A percentile compares a stretch with the other conserved stretches of the same genome.
Evolutionary conservation across 495 filamentous ascomycete genomes (phyloP).

Genomic region (Immersiella caudata): DNA sequence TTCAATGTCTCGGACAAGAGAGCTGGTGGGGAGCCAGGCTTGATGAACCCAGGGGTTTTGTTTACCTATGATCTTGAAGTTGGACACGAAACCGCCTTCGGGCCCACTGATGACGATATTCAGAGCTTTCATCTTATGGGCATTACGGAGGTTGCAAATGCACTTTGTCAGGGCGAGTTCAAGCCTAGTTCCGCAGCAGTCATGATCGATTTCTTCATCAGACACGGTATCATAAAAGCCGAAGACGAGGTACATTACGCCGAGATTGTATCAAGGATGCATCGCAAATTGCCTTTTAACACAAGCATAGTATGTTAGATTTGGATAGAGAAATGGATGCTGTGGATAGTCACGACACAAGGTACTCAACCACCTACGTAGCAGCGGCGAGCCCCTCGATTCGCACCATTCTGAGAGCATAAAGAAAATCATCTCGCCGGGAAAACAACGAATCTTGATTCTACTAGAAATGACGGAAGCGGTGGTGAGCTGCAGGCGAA

Average conservation of each 20-base stretch:
- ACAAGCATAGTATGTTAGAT: no score
- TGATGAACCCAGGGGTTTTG: slow-evolving; percentile 49
- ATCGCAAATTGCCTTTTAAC: not conserved
- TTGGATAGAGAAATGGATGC: no score
- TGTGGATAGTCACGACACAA: no score
- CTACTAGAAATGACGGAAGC: no score
- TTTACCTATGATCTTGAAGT: slow-evolving; percentile 57
- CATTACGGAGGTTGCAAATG: slow-evolving; percentile 49
- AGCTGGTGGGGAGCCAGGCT: slow-evolving; percentile 56
- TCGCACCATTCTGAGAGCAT: no score
- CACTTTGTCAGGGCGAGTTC: slow-evolving; percentile 52
- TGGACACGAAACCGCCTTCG: slow-evolving; percentile 38
- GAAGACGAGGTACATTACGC: slow-evolving; percentile 55
- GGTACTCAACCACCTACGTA: no score
- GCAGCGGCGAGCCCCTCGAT: no score
- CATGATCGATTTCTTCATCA: slow-evolving; percentile 57
- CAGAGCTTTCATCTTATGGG: slow-evolving; percentile 52
- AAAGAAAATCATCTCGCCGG: no score
- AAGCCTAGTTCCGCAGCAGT: slow-evolving; percentile 56
- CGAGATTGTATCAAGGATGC: slow-evolving; percentile 40
- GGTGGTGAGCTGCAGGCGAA: no score
- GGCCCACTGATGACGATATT: slow-evolving; percentile 57
- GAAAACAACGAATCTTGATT: no score
- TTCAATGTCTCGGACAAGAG: slow-evolving; percentile 37
- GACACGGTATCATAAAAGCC: slow-evolving; percentile 54